These are phyloP conservation scores for Amphibolis antarctica DNA, from an alignment of 106 monocot species.

Conservation along the genomic window DNA sequence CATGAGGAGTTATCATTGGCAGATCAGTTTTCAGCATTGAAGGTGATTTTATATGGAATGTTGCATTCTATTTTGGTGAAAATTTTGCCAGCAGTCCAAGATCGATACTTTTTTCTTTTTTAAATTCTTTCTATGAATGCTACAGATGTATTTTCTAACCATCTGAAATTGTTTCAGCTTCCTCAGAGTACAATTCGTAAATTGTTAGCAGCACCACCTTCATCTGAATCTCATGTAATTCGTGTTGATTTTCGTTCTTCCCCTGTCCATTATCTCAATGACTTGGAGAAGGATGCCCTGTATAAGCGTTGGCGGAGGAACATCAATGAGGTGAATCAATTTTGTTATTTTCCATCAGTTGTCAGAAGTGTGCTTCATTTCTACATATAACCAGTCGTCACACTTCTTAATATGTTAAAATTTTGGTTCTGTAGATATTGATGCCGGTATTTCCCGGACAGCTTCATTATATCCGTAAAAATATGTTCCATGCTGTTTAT, in stretches of 20 bases:
- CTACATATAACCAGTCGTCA: neutral
- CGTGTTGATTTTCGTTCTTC: conserved; percentile 91
- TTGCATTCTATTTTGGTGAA: too few species aligned
- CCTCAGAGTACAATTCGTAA: conserved; percentile 63
- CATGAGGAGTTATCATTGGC: conserved; percentile 75
- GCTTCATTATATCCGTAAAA: conserved; percentile 95
- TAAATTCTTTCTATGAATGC: too few species aligned
- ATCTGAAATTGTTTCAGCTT: conserved; percentile 43
- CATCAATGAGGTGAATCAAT: conserved; percentile 66
- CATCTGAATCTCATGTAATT: conserved; percentile 51
- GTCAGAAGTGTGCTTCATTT: neutral
- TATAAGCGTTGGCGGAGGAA: conserved; percentile 85
- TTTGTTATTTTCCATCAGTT: neutral
- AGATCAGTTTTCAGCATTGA: conserved; percentile 70
- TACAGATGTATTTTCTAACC: neutral
- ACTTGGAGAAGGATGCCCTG: conserved; percentile 90
- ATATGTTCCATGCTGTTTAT: conserved; percentile 90
- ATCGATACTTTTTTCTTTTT: too few species aligned
- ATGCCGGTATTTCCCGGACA: conserved; percentile 96
- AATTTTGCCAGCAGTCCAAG: too few species aligned
- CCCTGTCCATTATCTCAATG: conserved; percentile 83
- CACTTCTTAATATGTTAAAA: neutral
- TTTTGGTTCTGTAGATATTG: conserved; percentile 48
- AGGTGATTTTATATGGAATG: conserved; percentile 29
- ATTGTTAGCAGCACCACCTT: conserved; percentile 63